Evolutionary conservation across 2,329 filamentous ascomycete genomes (phyloP).

Genomic region (Westerdykella sp.): DNA sequence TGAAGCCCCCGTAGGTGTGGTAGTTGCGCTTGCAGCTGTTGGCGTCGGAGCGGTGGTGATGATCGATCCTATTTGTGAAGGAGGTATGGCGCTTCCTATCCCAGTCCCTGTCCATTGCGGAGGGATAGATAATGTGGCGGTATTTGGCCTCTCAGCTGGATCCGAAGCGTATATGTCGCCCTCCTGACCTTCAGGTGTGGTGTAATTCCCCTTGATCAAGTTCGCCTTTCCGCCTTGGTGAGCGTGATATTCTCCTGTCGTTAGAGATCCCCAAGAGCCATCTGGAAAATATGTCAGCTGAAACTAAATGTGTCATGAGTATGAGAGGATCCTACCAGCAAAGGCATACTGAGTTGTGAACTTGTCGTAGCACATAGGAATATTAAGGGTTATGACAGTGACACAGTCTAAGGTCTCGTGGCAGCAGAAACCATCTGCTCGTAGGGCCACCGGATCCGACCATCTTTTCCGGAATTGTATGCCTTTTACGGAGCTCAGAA

Average conservation of each 20-base stretch:
- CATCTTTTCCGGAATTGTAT: slow-evolving; percentile 27
- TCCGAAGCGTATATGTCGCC: slow-evolving; percentile 43
- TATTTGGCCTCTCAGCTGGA: slow-evolving; percentile 39
- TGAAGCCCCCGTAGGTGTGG: too few relatives aligned
- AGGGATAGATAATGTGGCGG: slow-evolving; percentile 40
- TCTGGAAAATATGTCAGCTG: slow-evolving; percentile 21
- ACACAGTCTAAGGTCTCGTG: slow-evolving; percentile 35
- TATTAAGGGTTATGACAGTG: slow-evolving; percentile 35
- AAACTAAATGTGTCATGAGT: neutral
- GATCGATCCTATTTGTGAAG: slow-evolving; percentile 38
- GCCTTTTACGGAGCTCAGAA: slow-evolving; percentile 31
- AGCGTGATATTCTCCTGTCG: slow-evolving; percentile 40
- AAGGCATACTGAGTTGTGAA: slow-evolving; percentile 49
- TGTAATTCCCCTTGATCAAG: slow-evolving; percentile 42
- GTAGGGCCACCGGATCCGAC: slow-evolving; percentile 8
- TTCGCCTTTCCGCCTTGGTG: slow-evolving; percentile 36
- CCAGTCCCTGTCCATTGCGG: slow-evolving; percentile 43
- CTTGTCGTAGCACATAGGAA: slow-evolving; percentile 49
- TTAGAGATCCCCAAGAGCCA: slow-evolving; percentile 43
- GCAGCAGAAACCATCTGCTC: slow-evolving; percentile 25
- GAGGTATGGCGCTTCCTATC: slow-evolving; percentile 43
- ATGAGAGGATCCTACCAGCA: neutral
- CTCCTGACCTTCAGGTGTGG: slow-evolving; percentile 30
- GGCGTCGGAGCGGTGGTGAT: slow-evolving; percentile 33
- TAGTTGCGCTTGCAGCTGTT: slow-evolving; percentile 1